These are phyloP conservation scores for Phytophthora citrophthora DNA, from an alignment of 352 stramenopile species.

Conservation along the genomic window DNA sequence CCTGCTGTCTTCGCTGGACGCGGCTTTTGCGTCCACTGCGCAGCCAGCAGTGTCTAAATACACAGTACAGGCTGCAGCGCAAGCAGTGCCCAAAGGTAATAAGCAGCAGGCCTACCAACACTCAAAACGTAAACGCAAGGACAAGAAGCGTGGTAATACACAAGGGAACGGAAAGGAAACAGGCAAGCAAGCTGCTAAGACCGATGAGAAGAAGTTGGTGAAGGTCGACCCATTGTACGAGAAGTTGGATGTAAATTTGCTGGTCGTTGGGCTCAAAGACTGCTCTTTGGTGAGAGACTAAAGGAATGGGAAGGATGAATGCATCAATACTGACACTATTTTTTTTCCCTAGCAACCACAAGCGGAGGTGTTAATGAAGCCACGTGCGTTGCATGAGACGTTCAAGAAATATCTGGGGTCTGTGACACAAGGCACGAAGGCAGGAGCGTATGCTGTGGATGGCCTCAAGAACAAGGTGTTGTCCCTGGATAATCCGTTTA, in stretches of 20 bases:
- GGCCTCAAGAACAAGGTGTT: slow-evolving; percentile 85
- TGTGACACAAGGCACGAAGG: slow-evolving; percentile 27
- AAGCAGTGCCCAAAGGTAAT: slow-evolving; percentile 37
- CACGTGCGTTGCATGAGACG: slow-evolving; percentile 34
- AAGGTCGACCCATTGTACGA: slow-evolving; percentile 59
- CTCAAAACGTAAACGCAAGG: slow-evolving; percentile 64
- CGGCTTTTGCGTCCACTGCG: slow-evolving; percentile 54
- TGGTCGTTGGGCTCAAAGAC: slow-evolving; percentile 67
- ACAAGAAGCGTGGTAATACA: slow-evolving; percentile 19
- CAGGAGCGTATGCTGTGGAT: slow-evolving; percentile 33
- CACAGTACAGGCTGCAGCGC: slow-evolving; percentile 59
- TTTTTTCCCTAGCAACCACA: slow-evolving; percentile 33
- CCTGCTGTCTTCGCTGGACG: slow-evolving; percentile 80
- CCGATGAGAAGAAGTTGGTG: slow-evolving; percentile 9
- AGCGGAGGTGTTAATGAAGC: slow-evolving; percentile 30
- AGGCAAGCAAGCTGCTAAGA: not conserved
- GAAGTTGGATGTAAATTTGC: slow-evolving; percentile 51
- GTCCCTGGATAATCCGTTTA: slow-evolving; percentile 79
- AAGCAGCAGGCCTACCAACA: slow-evolving; percentile 78
- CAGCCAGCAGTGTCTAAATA: slow-evolving; percentile 66
- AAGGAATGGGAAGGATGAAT: not conserved
- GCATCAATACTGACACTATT: slow-evolving; percentile 1
- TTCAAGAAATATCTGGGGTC: slow-evolving; percentile 55
- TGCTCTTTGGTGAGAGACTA: slow-evolving; percentile 61
- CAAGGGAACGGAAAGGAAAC: slow-evolving; percentile 8